Evolutionary conservation across 352 stramenopile genomes (phyloP), one percentile per base, ranked within the genome.

Genomic region (Pilasporangium apinafurcum): DNA sequence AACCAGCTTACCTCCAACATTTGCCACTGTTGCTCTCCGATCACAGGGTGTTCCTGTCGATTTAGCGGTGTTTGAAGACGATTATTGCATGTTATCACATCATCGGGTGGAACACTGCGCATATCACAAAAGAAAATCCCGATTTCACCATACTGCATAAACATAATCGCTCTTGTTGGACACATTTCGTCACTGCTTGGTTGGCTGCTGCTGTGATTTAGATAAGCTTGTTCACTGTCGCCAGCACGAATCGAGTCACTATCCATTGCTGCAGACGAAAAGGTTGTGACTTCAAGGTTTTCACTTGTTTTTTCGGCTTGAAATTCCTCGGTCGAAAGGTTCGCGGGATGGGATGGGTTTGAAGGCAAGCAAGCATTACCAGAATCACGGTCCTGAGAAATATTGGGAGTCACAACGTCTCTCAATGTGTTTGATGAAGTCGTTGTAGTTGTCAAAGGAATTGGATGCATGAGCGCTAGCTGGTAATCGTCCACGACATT

Each of bases 121-220:
- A 81, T 68, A 53, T 91, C 76, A 37, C 65, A 79, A 25, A 87
- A 53, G 47, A 92, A 92, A 6, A 89, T 48, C 6, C 66, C 68
- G 16, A 86, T 60, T 14, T 73, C 62, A 7, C 58, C 64, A 13
- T 59, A 42, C 25, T 80, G 64, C 28, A 79, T 50, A 18, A 76
- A 65, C 48, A 14, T 14, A 5, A n/a, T n/a, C n/a, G n/a, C n/a
- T n/a, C n/a, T n/a, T n/a, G n/a, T n/a, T n/a, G n/a, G n/a, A n/a
- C n/a, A n/a, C n/a, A n/a, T n/a, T n/a, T n/a, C n/a, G n/a, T n/a
- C n/a, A n/a, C n/a, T n/a, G n/a, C n/a, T n/a, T n/a, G n/a, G n/a
- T n/a, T n/a, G n/a, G n/a, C n/a, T n/a, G n/a, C n/a, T n/a, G n/a
- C n/a, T n/a, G n/a, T n/a, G n/a, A n/a, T n/a, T n/a, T n/a, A n/a